Evolutionary conservation across 139 green algal species (phyloP), one percentile per base, ranked within the genome.

Genomic region (Pycnococcus provasolii): DNA sequence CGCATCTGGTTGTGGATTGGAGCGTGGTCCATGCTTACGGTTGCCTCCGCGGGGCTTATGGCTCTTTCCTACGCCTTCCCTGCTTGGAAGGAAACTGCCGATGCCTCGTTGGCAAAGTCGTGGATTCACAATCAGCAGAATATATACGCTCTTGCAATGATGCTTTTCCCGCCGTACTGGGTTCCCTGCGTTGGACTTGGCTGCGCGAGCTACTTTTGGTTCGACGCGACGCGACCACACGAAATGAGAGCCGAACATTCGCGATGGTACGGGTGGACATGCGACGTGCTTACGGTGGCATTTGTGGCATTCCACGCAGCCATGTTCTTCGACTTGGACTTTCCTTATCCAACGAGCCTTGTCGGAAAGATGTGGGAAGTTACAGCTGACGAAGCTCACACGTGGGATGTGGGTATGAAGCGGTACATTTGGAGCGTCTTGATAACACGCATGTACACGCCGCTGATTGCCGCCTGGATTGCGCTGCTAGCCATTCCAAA

Each of bases 141-240:
- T 15, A 64, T 64, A 2, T 64, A 64, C 40, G 58, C 58, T 2
- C 41, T 64, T 40, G 50, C 58, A 9, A 64, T 43, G 39, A 64
- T 64, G 47, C 51, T 68, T 40, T 68, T 68, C 3, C 62, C 62
- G 2, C 62, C 62, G 45, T 68, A 57, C 2, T 68, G 46, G 46
- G 46, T 60, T 47, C 62, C 62, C 2, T 68, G n/a, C 41, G 46
- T 68, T 37, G 62, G 62, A 2, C 7, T 9, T 15, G 62, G 62
- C 40, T 47, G 45, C 43, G 46, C 39, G 51, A 39, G 8, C 7
- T 60, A 57, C 44, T 58, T 68, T 40, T 60, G 15, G 47, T 68
- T 45, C 44, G 47, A 58, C 42, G 47, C 48, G 2, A 48, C 45
- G n/a, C 44, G 62, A 5, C 62, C 62, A 15, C 26, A 26, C 26